Conservation (phyloP, 2,329 filamentous ascomycete genomes). For the Akanthomyces muscarius region DNA sequence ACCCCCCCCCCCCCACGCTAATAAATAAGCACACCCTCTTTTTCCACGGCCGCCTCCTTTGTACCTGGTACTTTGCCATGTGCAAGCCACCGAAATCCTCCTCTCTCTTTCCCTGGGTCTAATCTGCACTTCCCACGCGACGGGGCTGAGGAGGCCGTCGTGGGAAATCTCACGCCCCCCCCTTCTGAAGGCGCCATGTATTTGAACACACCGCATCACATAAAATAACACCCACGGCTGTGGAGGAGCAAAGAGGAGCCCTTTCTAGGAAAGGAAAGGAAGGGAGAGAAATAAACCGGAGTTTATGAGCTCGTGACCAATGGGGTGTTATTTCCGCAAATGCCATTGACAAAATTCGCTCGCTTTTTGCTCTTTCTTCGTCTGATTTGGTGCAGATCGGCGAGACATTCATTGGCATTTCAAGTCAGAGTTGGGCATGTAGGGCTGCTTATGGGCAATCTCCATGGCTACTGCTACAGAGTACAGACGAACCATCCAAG, state of each 20-base stretch:
- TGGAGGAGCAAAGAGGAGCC: neutral
- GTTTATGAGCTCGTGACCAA: neutral
- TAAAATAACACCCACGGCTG: neutral
- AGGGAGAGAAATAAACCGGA: neutral
- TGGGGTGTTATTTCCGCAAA: neutral
- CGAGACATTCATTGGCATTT: no score
- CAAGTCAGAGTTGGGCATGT: no score
- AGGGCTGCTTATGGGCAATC: no score
- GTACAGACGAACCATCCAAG: no score
- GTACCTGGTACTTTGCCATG: slow-evolving; percentile 15
- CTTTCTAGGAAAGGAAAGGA: neutral
- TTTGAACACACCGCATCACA: neutral
- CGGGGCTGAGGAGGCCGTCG: neutral
- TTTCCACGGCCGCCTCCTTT: neutral
- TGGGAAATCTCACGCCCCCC: neutral
- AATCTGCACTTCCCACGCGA: slow-evolving; percentile 14
- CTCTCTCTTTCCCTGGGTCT: neutral
- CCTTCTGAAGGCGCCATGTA: no score
- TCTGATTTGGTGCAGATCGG: neutral
- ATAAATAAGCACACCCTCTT: neutral
- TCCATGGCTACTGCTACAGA: no score
- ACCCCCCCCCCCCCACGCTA: no score
- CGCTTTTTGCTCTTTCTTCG: neutral
- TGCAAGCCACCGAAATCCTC: slow-evolving; percentile 1
- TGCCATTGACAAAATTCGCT: no score